Conservation (phyloP, 2,329 filamentous ascomycete genomes). For the Epicoccum nigrum region DNA sequence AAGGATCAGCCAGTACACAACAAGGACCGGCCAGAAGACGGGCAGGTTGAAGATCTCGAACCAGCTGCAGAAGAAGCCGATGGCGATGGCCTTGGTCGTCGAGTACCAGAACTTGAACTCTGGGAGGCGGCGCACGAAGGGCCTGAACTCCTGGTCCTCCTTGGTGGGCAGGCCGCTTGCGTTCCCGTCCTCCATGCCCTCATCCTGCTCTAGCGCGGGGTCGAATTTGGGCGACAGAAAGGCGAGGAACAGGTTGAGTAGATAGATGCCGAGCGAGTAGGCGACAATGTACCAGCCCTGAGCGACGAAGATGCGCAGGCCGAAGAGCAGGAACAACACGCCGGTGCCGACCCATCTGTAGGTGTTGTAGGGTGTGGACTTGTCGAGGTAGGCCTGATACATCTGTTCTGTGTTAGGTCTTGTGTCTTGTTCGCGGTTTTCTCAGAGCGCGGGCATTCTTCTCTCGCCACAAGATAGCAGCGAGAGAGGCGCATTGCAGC, state of each 20-base stretch:
- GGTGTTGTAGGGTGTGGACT: constrained; percentile 84
- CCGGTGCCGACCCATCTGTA: constrained; percentile 93
- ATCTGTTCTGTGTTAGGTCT: constrained; percentile 61
- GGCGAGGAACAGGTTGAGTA: constrained; percentile 97
- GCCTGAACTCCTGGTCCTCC: constrained; percentile 95
- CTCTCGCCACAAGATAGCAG: not conserved
- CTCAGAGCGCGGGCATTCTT: not conserved
- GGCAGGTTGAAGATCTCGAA: constrained; percentile 94
- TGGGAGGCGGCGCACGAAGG: constrained; percentile 92
- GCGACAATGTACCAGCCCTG: constrained; percentile 99
- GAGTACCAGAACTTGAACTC: constrained; percentile 99
- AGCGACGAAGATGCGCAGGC: constrained; percentile 84
- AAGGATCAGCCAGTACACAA: constrained; percentile 98
- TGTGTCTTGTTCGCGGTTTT: not conserved
- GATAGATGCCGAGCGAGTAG: constrained; percentile 97
- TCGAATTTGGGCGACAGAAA: constrained; percentile 99
- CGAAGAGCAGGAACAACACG: constrained; percentile 77
- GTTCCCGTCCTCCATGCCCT: constrained; percentile 89
- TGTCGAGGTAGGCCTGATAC: constrained; percentile 93
- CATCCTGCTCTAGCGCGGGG: constrained; percentile 92
- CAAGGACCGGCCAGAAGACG: constrained; percentile 98
- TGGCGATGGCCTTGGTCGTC: constrained; percentile 82
- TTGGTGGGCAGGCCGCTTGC: constrained; percentile 86
- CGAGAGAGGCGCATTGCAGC: not conserved
- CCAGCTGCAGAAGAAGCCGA: constrained; percentile 89